Base-by-base conservation (phyloP, 2,329 filamentous ascomycete species). In the Phyllosticta citrichinensis region DNA sequence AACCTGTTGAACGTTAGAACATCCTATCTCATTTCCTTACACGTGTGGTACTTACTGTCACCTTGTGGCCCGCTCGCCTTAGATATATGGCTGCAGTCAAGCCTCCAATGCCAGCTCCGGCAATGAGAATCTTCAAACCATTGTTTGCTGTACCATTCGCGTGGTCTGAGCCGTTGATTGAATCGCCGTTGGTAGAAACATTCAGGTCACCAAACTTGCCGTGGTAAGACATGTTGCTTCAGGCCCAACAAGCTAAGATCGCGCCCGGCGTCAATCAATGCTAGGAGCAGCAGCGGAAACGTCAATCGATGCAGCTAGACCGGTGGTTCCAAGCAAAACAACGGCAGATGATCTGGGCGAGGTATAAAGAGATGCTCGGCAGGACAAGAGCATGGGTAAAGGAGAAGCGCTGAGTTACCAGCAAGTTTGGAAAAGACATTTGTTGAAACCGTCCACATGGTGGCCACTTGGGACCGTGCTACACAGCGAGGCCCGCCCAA, bases 21-120 rank as follows among this genome's bases (percentile, higher is more conserved):
- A 14, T 33, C 3, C 19, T 5, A 52, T 5, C 1, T 1, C 8
- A 2, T 5, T 10, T 27, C 3, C 2, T 10, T 19, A 14, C 8
- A 35, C 6, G 19, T 1, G 12, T 6, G 2, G 52, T 6, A 33
- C 57, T 22, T 52, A 58, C 60, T 9, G 35, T 62, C 24, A 83
- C 79, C 14, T 72, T 64, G 64, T 83, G 81, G 1, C 81, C 81
- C 52, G 79, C 74, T 61, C 78, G 76, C 9, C 82, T 76, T 0
- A 86, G 70, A 17, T 76, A 78, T 35, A 85, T 79, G 0, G 80
- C 81, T 2, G 80, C 76, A 9, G 75, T 75, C 10, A 83, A 69
- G 0, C 82, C 81, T 10, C 80, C 81, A 52, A 84, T 82, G 2
- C 82, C 81, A 14, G 73, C 74, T 19, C 75, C 75, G 4, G 72